Evolutionary conservation across 1,284 basidiomycete genomes (phyloP).

Genomic region (Peniophora sp.): DNA sequence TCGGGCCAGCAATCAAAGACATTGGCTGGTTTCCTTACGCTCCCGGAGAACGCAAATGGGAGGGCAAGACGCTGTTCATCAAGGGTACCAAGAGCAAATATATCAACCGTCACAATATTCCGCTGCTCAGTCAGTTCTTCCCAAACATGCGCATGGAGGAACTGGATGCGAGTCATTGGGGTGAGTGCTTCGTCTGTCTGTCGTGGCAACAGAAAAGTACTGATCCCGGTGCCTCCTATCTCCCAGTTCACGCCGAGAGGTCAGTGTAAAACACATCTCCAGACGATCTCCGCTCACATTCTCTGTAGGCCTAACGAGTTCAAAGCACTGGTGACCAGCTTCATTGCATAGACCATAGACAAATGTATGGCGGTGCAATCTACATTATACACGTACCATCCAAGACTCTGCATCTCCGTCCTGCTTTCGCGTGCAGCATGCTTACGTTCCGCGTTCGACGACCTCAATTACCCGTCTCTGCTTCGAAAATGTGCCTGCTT

Average conservation of each 20-base stretch:
- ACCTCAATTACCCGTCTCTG: too few relatives aligned
- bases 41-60: constrained; percentile 49
- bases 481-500: too few relatives aligned
- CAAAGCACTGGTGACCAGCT: constrained; percentile 31
- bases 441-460: too few relatives aligned
- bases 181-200: constrained; percentile 27
- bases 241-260: constrained; percentile 53
- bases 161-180: constrained; percentile 64
- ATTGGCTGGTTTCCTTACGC: constrained; percentile 73
- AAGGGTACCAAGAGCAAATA: constrained; percentile 79
- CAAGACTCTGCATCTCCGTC: too few relatives aligned
- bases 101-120: constrained; percentile 61
- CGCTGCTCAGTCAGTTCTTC: constrained; percentile 57
- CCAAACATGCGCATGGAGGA: constrained; percentile 48
- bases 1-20: constrained; percentile 52
- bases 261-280: constrained; percentile 18
- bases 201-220: background rate
- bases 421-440: too few relatives aligned
- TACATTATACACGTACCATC: too few relatives aligned
- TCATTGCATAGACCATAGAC: constrained; percentile 19
- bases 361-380: too few relatives aligned
- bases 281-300: background rate
- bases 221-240: background rate
- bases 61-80: constrained; percentile 63
- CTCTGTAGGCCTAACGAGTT: constrained; percentile 37